Percentiles rank a stretch among this genome's conserved stretches.
phyloP scores from a whole-genome alignment of 495 filamentous ascomycete species.

The Xylaria venustula region DNA sequence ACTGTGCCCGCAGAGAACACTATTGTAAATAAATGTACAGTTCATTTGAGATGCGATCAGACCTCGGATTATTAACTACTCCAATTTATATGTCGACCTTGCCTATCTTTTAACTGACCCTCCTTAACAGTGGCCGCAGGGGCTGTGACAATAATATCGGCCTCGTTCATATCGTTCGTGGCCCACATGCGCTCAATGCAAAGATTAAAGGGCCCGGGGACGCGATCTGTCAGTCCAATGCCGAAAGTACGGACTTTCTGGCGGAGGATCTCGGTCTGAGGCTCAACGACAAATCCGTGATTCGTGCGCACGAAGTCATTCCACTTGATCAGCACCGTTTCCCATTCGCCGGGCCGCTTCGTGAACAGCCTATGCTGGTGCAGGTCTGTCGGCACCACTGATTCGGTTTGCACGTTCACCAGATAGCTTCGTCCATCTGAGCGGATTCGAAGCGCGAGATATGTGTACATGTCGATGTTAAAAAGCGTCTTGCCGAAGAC shows the following conservation, averaged over 20 bases:
- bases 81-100: conserved; percentile 47
- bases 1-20: not conserved
- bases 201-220: conserved; percentile 83
- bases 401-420: conserved; percentile 93
- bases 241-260: conserved; percentile 83
- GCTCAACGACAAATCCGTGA: conserved; percentile 83
- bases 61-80: conserved; percentile 24
- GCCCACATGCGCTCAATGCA: conserved; percentile 85
- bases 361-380: conserved; percentile 93
- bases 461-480: conserved; percentile 86
- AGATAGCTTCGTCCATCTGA: conserved; percentile 91
- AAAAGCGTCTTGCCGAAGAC: conserved; percentile 80
- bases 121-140: conserved; percentile 14
- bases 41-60: not conserved
- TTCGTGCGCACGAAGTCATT: conserved; percentile 94
- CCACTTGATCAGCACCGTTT: conserved; percentile 86
- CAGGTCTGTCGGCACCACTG: conserved; percentile 85
- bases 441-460: conserved; percentile 85
- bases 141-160: conserved; percentile 28
- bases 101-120: conserved; percentile 46
- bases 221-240: conserved; percentile 82
- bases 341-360: conserved; percentile 80
- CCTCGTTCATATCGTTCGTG: conserved; percentile 54
- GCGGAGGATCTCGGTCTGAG: conserved; percentile 80
- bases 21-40: not conserved